phyloP scores from a whole-genome alignment of 2,329 filamentous ascomycete species.

The Sporothrix phasma region DNA sequence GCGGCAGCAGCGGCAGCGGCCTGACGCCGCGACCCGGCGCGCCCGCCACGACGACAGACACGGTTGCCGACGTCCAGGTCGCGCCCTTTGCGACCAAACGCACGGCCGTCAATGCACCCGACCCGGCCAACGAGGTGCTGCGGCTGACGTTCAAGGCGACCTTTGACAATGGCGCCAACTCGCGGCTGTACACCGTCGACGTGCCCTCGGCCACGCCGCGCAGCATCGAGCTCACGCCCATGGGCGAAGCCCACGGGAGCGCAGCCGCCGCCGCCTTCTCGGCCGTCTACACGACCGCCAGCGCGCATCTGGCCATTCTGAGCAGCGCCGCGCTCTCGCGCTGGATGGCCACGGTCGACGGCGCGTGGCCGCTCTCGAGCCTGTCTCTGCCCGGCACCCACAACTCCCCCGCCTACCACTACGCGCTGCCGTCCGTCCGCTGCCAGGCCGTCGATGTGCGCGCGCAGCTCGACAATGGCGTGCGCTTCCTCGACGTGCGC shows the following conservation, averaged over 20 bases:
- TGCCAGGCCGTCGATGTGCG: constrained; percentile 74
- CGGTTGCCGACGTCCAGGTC: constrained; percentile 49
- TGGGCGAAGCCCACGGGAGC: constrained; percentile 29
- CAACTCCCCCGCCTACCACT: constrained; percentile 79
- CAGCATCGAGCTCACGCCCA: constrained; percentile 50
- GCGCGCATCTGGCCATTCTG: constrained; percentile 52
- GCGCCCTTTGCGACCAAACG: constrained; percentile 56
- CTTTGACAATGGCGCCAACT: constrained; percentile 27
- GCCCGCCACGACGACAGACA: constrained; percentile 35
- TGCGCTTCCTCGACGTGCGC: constrained; percentile 89
- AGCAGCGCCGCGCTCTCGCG: constrained; percentile 57
- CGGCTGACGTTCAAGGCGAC: constrained; percentile 59
- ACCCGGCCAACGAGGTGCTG: constrained; percentile 53
- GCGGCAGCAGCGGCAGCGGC: constrained; percentile 13
- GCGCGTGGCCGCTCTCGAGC: constrained; percentile 63
- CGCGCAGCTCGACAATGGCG: constrained; percentile 76
- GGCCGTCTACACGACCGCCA: constrained; percentile 51
- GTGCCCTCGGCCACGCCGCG: constrained; percentile 52
- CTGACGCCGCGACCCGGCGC: constrained; percentile 16
- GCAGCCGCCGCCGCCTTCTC: constrained; percentile 46
- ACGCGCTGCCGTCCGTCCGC: constrained; percentile 80
- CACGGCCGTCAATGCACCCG: constrained; percentile 52
- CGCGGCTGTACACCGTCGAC: constrained; percentile 56
- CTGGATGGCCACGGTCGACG: constrained; percentile 74
- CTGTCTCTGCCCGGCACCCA: constrained; percentile 92